Evolutionary conservation across 2,329 filamentous ascomycete species (phyloP), one percentile per base, ranked within the genome.

Genomic region (Diaporthe amygdali): DNA sequence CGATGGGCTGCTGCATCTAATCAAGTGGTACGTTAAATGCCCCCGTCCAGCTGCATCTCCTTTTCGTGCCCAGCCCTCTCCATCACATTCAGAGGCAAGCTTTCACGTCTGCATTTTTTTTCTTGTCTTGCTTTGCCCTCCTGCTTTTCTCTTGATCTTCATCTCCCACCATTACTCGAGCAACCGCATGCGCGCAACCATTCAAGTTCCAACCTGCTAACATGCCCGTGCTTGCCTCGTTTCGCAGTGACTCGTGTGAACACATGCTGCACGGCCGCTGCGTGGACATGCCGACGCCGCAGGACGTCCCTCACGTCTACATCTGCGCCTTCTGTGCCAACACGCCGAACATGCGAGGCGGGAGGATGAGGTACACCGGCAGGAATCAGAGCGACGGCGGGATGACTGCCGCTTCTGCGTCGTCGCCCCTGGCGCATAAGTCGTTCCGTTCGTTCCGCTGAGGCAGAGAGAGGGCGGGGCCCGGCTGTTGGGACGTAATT

Each of bases 261-360:
- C 87, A 90, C 82, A 90, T 87, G 85, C 86, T 91, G 37, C 90
- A 92, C 77, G 89, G 88, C n/a, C 84, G 84, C 70, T 92, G 90
- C 77, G 84, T 91, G 75, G 89, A 89, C 73, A 87, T 91, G 73
- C 55, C 64, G 10, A 87, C 85, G 55, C 84, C 84, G 59, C 84
- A 86, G 70, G 76, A 72, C 66, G 85, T 89, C 74, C 88, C 90
- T 6, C 83, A 84, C 15, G 87, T 92, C 6, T 92, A 91, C 75
- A 88, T 92, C 44, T 92, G 90, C 76, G 85, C 87, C 1, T 92
- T 89, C 73, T 92, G 90, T 76, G 87, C 87, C 25, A 87, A 90
- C 74, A 90, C 89, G 10, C 87, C 89, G 1, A 88, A 86, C 71
- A 83, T 85, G 77, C 83, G 86, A 30, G 84, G 84, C 39, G 82